phyloP scores from a whole-genome alignment of 306 rosid species.

The Potentilla sterilis region DNA sequence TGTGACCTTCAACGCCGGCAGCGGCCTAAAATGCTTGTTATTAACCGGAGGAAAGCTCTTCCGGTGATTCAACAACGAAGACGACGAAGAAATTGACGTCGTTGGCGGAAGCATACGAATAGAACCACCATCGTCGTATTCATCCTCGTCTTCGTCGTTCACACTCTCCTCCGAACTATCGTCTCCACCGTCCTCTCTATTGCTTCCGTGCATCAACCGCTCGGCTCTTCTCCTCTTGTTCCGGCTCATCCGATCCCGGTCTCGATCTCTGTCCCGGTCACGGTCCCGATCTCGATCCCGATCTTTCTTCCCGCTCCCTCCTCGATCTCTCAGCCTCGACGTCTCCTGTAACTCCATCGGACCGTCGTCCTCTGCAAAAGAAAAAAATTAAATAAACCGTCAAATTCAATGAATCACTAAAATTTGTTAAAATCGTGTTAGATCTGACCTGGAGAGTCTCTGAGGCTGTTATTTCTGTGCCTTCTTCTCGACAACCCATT shows the following conservation, averaged over 20 bases:
- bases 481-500: slow-evolving; percentile 80
- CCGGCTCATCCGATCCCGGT: slow-evolving; percentile 77
- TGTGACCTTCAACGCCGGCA: slow-evolving; percentile 81
- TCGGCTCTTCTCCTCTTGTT: slow-evolving; percentile 80
- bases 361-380: slow-evolving; percentile 79
- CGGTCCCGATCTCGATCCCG: slow-evolving; percentile 66
- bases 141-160: slow-evolving; percentile 79
- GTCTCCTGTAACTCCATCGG: slow-evolving; percentile 77
- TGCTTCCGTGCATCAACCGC: slow-evolving; percentile 68
- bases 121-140: slow-evolving; percentile 72
- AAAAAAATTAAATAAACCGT: neutral
- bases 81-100: slow-evolving; percentile 24
- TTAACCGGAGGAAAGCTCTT: slow-evolving; percentile 68
- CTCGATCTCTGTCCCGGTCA: slow-evolving; percentile 60
- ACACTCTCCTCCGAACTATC: slow-evolving; percentile 90
- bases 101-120: slow-evolving; percentile 74
- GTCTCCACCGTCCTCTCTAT: slow-evolving; percentile 74
- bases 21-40: slow-evolving; percentile 58
- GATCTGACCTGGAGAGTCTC: slow-evolving; percentile 99
- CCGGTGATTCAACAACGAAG: slow-evolving; percentile 55
- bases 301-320: slow-evolving; percentile 70
- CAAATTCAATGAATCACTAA: slow-evolving; percentile 21
- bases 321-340: slow-evolving; percentile 73
- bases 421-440: neutral
- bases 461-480: slow-evolving; percentile 64